Evolutionary conservation across 306 rosid genomes (phyloP), one percentile per base, ranked within the genome.

Genomic region (Quercus cerris): DNA sequence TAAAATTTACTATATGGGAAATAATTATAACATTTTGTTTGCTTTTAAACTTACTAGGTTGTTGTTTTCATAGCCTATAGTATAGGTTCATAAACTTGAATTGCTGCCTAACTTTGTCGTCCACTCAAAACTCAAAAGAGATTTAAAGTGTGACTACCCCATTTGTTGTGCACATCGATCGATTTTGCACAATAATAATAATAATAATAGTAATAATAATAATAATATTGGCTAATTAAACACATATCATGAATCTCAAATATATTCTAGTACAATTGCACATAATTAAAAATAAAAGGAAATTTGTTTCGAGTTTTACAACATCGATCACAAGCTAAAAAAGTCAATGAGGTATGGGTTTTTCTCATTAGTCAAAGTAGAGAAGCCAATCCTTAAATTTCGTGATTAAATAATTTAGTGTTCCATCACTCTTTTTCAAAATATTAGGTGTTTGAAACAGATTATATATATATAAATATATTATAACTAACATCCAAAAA

Each of bases 311-410:
- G 30, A 58, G 22, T 22, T 58, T 22, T 22, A 58, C 64, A 58
- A 58, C 13, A 57, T 57, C 63, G 30, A 58, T 23, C 30, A 28
- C 57, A 66, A 41, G 78, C 80, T 75, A 70, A 74, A 70, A 74
- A 81, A 49, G 80, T 85, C 85, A 85, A 81, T 77, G 75, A 77
- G 13, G 17, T 56, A 10, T 51, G 41, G 41, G 31, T 71, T 74
- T 49, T 1, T 25, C 8, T 51, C 22, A 54, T 64, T 56, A 18
- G 82, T 84, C 88, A 87, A 85, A 78, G 41, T 74, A 71, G 75
- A 70, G 77, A 28, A 68, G 79, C 72, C 70, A 81, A 58, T 62
- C 49, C 78, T 10, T 56, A 22, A 28, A 51, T 44, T 35, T 70
- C 27, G 41, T 35, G 51, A 20, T 44, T 52, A 41, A 33, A 70